Conservation (phyloP, 768 basidiomycete genomes). For the Crassisporium funariophilum region DNA sequence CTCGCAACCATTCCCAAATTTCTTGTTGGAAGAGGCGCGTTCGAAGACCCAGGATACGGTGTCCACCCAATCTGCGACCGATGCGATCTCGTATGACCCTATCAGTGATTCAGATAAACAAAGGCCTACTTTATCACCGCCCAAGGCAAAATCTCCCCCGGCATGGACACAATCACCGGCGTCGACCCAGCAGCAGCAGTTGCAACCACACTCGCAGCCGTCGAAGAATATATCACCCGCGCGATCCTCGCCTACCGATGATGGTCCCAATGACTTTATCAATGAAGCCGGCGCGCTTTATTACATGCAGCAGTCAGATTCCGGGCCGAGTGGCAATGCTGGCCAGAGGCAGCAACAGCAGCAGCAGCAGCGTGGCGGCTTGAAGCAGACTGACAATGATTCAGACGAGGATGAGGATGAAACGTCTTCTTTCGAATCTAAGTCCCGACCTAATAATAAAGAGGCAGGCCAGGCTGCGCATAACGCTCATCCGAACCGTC, state of each 20-base stretch:
- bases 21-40: conserved; percentile 5
- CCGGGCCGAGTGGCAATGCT: conserved; percentile 4
- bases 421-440: conserved; percentile 18
- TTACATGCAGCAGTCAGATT: conserved; percentile 59
- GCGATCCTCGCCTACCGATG: conserved; percentile 24
- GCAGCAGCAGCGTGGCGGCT: neutral
- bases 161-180: conserved; percentile 1
- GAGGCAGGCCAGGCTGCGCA: too few relatives aligned
- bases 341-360: conserved; percentile 6
- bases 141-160: conserved; percentile 2
- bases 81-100: conserved; percentile 12
- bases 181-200: conserved; percentile 7
- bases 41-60: conserved; percentile 10
- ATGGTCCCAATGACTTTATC: conserved; percentile 37
- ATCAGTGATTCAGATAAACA: conserved; percentile 9
- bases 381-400: conserved; percentile 8
- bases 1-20: conserved; percentile 7
- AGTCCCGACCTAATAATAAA: conserved; percentile 14
- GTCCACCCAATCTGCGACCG: conserved; percentile 5
- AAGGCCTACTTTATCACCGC: conserved; percentile 1
- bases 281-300: conserved; percentile 66
- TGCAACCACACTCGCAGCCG: conserved; percentile 8
- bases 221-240: conserved; percentile 12
- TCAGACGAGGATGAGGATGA: conserved; percentile 39
- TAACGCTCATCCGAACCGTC: neutral